Evolutionary conservation across 352 stramenopile genomes (phyloP), one percentile per base, ranked within the genome.

Genomic region (Pythium sukuiense): DNA sequence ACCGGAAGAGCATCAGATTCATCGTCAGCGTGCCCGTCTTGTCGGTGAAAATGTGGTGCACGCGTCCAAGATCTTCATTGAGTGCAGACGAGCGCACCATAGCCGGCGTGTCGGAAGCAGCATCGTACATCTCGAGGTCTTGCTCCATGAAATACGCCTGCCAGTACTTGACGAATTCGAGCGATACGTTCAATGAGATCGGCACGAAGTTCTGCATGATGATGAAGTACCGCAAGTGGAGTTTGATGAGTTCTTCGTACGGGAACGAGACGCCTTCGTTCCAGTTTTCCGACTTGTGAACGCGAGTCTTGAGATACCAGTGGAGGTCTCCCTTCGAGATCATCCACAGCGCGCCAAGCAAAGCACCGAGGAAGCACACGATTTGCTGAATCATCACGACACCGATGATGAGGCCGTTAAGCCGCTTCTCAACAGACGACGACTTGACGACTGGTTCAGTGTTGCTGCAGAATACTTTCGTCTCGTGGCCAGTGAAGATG

Each of bases 181-280:
- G 80, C 24, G 96, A 98, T 6, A 99, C 96, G 71, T 99, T 99
- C n/a, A 99, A 79, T 63, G 93, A 99, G 30, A 99, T 93, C 24
- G 97, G 97, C 18, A 99, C 92, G 73, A 99, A 98, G 68, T 99
- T 98, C 76, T 93, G 96, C 83, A 98, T 97, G 69, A 99, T 92
- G 30, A 98, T 97, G 54, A 99, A 94, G 71, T 98, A 99, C 24
- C 84, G 80, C 26, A 97, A 43, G 52, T 98, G 89, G 18, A 98
- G 53, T 46, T 91, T 87, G 18, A 96, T 46, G 16, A 92, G 63
- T 46, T 93, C 85, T 63, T 73, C 65, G 24, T 85, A 72, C 18
- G 76, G 74, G 50, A 89, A 79, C 30, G 76, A 79, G 18, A 33
- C 63, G 27, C 61, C 56, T 13, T 69, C 65, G 55, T 76, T 72